Evolutionary conservation across 2,329 filamentous ascomycete species (phyloP).

Genomic region (Aspergillus sp.): DNA sequence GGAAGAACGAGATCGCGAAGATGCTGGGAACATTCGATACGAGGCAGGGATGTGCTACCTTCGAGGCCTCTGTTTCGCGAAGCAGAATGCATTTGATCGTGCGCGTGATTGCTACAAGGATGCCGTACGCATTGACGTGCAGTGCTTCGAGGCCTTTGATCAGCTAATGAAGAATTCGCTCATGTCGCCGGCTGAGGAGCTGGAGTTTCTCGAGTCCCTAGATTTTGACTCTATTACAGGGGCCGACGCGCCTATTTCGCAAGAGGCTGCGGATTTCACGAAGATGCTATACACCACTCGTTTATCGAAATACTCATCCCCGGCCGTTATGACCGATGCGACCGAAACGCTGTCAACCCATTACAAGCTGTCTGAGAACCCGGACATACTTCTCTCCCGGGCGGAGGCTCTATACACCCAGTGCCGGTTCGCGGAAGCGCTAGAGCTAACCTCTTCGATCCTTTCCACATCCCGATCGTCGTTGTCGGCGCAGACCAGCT

Average conservation of each 20-base stretch:
- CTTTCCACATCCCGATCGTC: slow-evolving; percentile 84
- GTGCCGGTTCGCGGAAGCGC: slow-evolving; percentile 85
- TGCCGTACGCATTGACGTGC: slow-evolving; percentile 92
- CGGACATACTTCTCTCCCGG: slow-evolving; percentile 84
- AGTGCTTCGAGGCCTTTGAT: slow-evolving; percentile 97
- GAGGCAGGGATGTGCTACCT: slow-evolving; percentile 98
- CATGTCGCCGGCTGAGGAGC: slow-evolving; percentile 85
- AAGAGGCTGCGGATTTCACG: slow-evolving; percentile 90
- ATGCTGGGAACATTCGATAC: slow-evolving; percentile 74
- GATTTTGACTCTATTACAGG: slow-evolving; percentile 83
- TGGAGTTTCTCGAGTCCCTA: slow-evolving; percentile 81
- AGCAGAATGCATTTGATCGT: slow-evolving; percentile 94
- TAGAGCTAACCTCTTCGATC: slow-evolving; percentile 79
- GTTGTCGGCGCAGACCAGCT: slow-evolving; percentile 49
- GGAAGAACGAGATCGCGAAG: slow-evolving; percentile 66
- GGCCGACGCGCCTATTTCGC: slow-evolving; percentile 65
- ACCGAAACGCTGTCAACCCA: slow-evolving; percentile 91
- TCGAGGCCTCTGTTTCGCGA: slow-evolving; percentile 88
- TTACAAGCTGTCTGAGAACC: slow-evolving; percentile 82
- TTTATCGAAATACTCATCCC: slow-evolving; percentile 91
- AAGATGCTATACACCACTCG: slow-evolving; percentile 95
- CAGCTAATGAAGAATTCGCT: slow-evolving; percentile 96
- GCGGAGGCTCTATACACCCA: slow-evolving; percentile 93
- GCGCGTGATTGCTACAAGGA: slow-evolving; percentile 99
- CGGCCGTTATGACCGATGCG: slow-evolving; percentile 75